A percentile compares a stretch with the other conserved stretches of the same genome.
Evolutionary conservation across 345 rosid genomes (phyloP).

Genomic region (Anastatica hierochuntica): DNA sequence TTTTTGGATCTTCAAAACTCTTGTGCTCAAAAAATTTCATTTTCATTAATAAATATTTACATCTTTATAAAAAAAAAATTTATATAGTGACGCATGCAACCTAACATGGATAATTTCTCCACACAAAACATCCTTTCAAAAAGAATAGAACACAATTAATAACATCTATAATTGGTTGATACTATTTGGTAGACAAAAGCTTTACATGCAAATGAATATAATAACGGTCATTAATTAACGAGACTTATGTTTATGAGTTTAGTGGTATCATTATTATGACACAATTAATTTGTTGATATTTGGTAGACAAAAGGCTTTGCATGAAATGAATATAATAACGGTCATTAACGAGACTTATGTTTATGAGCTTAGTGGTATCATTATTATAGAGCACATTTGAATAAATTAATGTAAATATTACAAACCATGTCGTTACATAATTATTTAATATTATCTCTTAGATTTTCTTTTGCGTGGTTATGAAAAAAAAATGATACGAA

Average conservation of each 20-base stretch:
- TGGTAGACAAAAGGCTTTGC: conserved; percentile 14
- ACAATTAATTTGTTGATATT: conserved; percentile 1
- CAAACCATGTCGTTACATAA: neutral
- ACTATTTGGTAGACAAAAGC: too few species aligned
- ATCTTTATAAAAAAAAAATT: too few species aligned
- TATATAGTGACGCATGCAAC: too few species aligned
- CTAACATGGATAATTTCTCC: too few species aligned
- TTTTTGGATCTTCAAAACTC: too few species aligned
- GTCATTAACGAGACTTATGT: conserved; percentile 3
- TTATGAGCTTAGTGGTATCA: conserved; percentile 12
- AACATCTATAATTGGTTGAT: too few species aligned
- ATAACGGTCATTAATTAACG: too few species aligned
- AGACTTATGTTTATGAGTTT: too few species aligned
- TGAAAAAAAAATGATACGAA: conserved; percentile 9
- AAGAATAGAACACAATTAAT: conserved; percentile 1
- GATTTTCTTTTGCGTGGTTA: neutral
- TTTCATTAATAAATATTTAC: too few species aligned
- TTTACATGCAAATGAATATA: too few species aligned
- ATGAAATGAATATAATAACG: conserved; percentile 13
- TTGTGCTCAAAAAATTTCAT: too few species aligned
- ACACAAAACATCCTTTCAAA: neutral
- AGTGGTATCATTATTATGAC: too few species aligned
- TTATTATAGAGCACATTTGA: conserved; percentile 6
- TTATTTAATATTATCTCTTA: conserved; percentile 14
- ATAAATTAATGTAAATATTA: neutral